A percentile compares a stretch with the other conserved stretches of the same genome.
phyloP scores from a whole-genome alignment of 2,329 filamentous ascomycete species.

The Talaromyces sp. region DNA sequence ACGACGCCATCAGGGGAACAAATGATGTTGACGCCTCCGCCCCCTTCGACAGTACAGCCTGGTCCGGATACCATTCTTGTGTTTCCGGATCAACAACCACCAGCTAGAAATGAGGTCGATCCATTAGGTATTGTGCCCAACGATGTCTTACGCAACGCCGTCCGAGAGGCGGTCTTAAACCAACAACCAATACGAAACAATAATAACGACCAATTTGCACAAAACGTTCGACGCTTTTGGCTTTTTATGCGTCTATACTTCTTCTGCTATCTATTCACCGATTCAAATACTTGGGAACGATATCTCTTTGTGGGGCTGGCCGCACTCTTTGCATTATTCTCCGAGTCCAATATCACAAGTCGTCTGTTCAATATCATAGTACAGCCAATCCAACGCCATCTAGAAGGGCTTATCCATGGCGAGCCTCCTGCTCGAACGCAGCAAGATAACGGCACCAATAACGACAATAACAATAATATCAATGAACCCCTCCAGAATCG shows the following conservation, averaged over 20 bases:
- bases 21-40: constrained; percentile 40
- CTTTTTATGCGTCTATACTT: constrained; percentile 54
- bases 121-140: constrained; percentile 15
- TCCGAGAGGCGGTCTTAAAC: constrained; percentile 31
- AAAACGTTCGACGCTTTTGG: constrained; percentile 48
- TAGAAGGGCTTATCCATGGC: constrained; percentile 39
- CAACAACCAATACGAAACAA: constrained; percentile 21
- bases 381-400: constrained; percentile 39
- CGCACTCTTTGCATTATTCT: constrained; percentile 36
- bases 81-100: constrained; percentile 16
- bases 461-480: not conserved
- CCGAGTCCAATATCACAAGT: constrained; percentile 37
- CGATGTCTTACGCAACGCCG: constrained; percentile 26
- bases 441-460: constrained; percentile 14
- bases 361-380: constrained; percentile 32
- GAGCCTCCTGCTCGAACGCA: constrained; percentile 16
- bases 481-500: constrained; percentile 3
- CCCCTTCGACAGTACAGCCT: constrained; percentile 14
- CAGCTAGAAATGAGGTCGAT: not conserved
- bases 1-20: constrained; percentile 44
- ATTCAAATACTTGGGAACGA: constrained; percentile 43
- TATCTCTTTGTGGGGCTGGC: constrained; percentile 36
- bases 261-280: constrained; percentile 55
- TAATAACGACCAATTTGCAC: constrained; percentile 31
- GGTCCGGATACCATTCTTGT: constrained; percentile 18